Evolutionary conservation across 1,284 basidiomycete species (phyloP).

Genomic region (Mycosarcoma mackinlayi): DNA sequence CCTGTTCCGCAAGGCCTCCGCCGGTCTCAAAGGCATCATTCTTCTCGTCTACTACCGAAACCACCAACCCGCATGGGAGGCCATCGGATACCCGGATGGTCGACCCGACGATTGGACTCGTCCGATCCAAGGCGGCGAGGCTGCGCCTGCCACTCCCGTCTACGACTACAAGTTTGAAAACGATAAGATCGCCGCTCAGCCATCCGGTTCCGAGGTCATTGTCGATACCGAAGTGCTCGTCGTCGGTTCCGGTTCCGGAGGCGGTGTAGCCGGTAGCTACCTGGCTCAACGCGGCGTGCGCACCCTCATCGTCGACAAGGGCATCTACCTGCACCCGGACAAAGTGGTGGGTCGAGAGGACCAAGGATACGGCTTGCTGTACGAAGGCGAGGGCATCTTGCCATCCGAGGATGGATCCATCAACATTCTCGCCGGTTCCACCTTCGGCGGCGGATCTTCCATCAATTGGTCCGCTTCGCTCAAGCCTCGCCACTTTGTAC

Average conservation of each 20-base stretch:
- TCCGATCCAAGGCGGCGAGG: conserved; percentile 24
- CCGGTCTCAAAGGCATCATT: conserved; percentile 58
- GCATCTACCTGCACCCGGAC: conserved; percentile 67
- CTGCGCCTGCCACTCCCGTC: conserved; percentile 22
- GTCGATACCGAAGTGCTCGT: conserved; percentile 67
- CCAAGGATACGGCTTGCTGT: conserved; percentile 68
- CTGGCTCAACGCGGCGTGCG: conserved; percentile 67
- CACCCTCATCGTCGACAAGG: conserved; percentile 71
- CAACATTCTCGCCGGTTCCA: conserved; percentile 69
- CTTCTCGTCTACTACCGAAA: conserved; percentile 63
- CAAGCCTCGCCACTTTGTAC: conserved; percentile 68
- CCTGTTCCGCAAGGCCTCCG: conserved; percentile 60
- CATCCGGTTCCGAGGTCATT: conserved; percentile 49
- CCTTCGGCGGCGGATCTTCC: conserved; percentile 71
- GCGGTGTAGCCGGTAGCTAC: conserved; percentile 68
- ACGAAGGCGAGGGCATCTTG: conserved; percentile 69
- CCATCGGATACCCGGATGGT: conserved; percentile 64
- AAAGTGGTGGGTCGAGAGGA: conserved; percentile 66
- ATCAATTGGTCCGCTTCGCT: conserved; percentile 72
- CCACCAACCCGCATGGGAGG: conserved; percentile 58
- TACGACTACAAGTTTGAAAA: conserved; percentile 65
- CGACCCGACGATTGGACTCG: conserved; percentile 57
- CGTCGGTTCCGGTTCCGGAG: conserved; percentile 71
- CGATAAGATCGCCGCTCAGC: conserved; percentile 54
- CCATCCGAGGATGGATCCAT: conserved; percentile 69